These are phyloP conservation scores for Naganishia sp. DNA, from an alignment of 1,284 basidiomycete genomes.

Conservation along the genomic window DNA sequence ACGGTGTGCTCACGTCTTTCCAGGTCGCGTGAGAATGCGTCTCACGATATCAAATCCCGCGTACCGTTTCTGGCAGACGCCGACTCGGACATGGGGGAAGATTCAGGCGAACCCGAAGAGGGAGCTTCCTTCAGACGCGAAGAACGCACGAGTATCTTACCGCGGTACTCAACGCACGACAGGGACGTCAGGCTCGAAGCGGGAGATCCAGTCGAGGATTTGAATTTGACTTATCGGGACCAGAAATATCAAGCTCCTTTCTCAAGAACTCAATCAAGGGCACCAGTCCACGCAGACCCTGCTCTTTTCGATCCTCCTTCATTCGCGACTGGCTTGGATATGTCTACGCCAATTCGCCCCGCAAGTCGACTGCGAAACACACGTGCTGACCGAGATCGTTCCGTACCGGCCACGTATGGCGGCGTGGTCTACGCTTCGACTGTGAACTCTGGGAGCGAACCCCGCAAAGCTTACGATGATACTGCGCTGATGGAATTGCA, in stretches of 20 bases:
- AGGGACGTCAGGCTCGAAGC: slow-evolving; percentile 2
- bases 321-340: slow-evolving; percentile 11
- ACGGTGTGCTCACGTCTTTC: background rate
- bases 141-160: background rate
- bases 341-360: slow-evolving; percentile 17
- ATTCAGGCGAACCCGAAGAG: slow-evolving; percentile 1
- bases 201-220: slow-evolving; percentile 1
- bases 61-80: slow-evolving; percentile 29
- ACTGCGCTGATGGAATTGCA: background rate
- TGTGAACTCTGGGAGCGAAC: background rate
- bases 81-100: slow-evolving; percentile 24
- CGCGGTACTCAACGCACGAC: slow-evolving; percentile 11
- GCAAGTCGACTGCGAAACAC: background rate
- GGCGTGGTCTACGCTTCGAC: slow-evolving; percentile 6
- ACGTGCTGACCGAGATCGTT: background rate
- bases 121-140: background rate
- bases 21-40: background rate
- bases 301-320: slow-evolving; percentile 15
- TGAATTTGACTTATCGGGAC: slow-evolving; percentile 2
- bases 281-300: too few species aligned
- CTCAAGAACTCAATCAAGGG: background rate
- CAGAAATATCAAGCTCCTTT: background rate
- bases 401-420: background rate
- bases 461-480: background rate
- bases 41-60: slow-evolving; percentile 23